Evolutionary conservation across 495 filamentous ascomycete genomes (phyloP).

Genomic region (Daldinia bambusicola): DNA sequence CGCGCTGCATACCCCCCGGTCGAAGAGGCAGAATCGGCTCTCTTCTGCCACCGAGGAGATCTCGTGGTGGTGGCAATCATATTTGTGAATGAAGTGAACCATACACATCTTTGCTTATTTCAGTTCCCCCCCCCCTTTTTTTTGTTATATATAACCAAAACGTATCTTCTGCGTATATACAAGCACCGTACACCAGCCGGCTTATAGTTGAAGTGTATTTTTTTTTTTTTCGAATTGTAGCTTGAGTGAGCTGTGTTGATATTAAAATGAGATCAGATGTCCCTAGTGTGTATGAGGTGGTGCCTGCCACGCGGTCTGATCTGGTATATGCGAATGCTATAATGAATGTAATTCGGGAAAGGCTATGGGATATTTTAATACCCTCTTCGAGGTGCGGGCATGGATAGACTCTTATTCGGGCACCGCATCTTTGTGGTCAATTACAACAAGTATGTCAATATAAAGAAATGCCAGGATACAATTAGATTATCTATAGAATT

Average conservation of each 20-base stretch:
- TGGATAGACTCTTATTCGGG: background rate
- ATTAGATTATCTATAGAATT: background rate
- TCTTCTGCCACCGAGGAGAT: background rate
- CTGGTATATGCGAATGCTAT: background rate
- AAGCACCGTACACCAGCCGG: background rate
- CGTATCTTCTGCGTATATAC: background rate
- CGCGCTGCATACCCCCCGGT: background rate
- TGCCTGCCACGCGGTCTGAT: slow-evolving; percentile 38
- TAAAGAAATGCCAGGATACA: background rate
- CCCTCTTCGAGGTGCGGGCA: background rate
- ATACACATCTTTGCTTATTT: slow-evolving; percentile 22
- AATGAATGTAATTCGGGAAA: slow-evolving; percentile 17
- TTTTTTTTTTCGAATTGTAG: background rate
- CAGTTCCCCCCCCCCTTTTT: background rate
- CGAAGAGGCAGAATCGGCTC: slow-evolving; percentile 25
- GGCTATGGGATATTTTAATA: background rate
- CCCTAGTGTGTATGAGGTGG: slow-evolving; percentile 2
- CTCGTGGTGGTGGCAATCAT: slow-evolving; percentile 26
- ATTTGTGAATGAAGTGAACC: background rate
- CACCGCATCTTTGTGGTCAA: slow-evolving; percentile 1
- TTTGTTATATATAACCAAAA: background rate
- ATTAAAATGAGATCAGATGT: background rate
- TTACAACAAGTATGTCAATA: background rate
- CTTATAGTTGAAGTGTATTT: background rate
- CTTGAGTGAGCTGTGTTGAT: background rate